Evolutionary conservation across 2,329 filamentous ascomycete genomes (phyloP).

Genomic region (Alternaria brassicicola): DNA sequence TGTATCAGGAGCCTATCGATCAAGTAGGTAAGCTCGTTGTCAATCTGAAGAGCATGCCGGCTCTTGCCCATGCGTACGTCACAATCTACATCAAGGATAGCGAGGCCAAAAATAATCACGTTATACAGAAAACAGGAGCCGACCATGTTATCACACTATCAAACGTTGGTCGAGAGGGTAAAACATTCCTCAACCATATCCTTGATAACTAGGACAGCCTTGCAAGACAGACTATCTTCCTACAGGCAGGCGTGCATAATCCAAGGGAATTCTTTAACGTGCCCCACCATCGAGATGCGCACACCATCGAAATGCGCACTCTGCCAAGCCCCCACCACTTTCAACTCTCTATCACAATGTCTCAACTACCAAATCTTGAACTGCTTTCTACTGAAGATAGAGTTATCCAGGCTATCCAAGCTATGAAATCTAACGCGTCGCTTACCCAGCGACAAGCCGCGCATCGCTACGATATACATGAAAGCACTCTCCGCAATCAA

Average conservation of each 20-base stretch:
- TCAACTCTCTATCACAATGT: too few relatives aligned
- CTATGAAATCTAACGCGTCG: too few relatives aligned
- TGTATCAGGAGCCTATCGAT: constrained; percentile 43
- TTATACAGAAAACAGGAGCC: constrained; percentile 29
- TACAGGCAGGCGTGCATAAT: constrained; percentile 54
- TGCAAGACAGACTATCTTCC: constrained; percentile 56
- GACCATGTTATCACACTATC: constrained; percentile 28
- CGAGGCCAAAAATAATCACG: constrained; percentile 18
- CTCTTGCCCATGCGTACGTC: constrained; percentile 23
- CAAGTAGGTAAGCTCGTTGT: constrained; percentile 29
- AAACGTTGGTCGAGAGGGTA: constrained; percentile 54
- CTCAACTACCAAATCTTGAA: too few relatives aligned
- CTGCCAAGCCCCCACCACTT: too few relatives aligned
- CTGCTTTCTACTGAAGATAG: too few relatives aligned
- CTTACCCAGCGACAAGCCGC: too few relatives aligned
- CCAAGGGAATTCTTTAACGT: constrained; percentile 43
- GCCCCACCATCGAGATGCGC: too few relatives aligned
- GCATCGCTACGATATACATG: too few relatives aligned
- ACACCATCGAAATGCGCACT: too few relatives aligned
- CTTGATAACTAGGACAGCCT: constrained; percentile 51
- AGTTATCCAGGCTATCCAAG: too few relatives aligned
- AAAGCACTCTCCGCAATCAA: too few relatives aligned
- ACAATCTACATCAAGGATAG: constrained; percentile 44
- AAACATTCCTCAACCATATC: constrained; percentile 57
- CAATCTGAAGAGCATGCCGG: constrained; percentile 24